Percentiles rank a stretch among this genome's conserved stretches.
phyloP scores from a whole-genome alignment of 2,329 filamentous ascomycete species.

The Taxawa tesnikishii region DNA sequence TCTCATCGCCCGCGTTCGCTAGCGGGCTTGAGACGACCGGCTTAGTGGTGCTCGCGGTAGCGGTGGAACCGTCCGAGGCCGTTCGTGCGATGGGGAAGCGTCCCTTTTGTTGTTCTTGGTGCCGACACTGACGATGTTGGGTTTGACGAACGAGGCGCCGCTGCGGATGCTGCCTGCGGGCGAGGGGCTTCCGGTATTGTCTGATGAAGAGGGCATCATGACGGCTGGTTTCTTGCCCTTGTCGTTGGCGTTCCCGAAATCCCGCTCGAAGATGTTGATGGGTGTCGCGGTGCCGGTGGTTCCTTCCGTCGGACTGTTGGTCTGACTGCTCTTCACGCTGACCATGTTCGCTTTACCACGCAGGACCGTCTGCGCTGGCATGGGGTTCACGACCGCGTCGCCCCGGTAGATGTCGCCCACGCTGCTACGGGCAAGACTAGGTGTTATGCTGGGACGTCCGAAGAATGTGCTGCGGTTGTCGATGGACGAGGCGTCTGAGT shows the following conservation, averaged over 20 bases:
- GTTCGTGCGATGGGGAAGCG: conserved; percentile 18
- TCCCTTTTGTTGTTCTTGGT: conserved; percentile 20
- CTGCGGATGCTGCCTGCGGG: conserved; percentile 23
- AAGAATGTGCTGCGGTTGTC: conserved; percentile 30
- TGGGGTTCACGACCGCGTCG: conserved; percentile 67
- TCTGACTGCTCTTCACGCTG: conserved; percentile 66
- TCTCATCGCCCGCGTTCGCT: conserved; percentile 13
- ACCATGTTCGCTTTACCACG: conserved; percentile 85
- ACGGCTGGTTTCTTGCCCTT: conserved; percentile 15
- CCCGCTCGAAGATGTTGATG: conserved; percentile 3
- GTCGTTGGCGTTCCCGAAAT: conserved; percentile 5
- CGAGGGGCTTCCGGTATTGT: conserved; percentile 11
- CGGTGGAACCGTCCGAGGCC: conserved; percentile 11
- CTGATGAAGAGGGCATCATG: conserved; percentile 26
- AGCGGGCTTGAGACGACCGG: conserved; percentile 13
- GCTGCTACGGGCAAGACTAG: conserved; percentile 37
- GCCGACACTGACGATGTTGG: conserved; percentile 33
- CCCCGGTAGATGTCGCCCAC: conserved; percentile 91
- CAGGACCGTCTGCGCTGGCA: conserved; percentile 75
- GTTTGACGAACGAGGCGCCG: conserved; percentile 27
- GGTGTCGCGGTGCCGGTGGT: conserved; percentile 1
- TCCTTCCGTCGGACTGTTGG: conserved; percentile 36
- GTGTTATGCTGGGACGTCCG: conserved; percentile 35
- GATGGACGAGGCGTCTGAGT: conserved; percentile 56
- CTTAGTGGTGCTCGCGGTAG: conserved; percentile 10